Evolutionary conservation across 2,329 filamentous ascomycete genomes (phyloP), one percentile per base, ranked within the genome.

Genomic region (Aphanoascus verrucosus): DNA sequence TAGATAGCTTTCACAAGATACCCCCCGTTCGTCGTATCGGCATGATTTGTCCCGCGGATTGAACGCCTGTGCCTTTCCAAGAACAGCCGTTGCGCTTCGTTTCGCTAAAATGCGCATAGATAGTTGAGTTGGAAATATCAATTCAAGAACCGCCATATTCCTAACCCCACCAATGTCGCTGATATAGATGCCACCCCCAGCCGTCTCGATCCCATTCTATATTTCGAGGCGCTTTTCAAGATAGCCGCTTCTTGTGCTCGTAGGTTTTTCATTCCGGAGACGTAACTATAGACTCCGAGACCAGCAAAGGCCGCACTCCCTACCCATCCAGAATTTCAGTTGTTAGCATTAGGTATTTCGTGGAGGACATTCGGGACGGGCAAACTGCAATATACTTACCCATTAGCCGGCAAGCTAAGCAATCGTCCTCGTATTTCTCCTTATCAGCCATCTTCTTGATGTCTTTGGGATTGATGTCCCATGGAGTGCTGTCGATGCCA

Each of bases 251-350:
- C 76, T 65, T 87, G 83, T 61, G 77, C 74, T 61, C 82, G 77
- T 31, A 93, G 78, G 67, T 90, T 85, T 49, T 75, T 74, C 68
- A 83, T 84, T 55, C 87, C 87, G 2, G 84, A 86, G 57, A 82
- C 74, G 70, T 89, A 90, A 67, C 82, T 89, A 70, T 90, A 93
- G 1, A 77, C 82, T 2, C 82, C 86, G 14, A 91, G 79, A 1
- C 84, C 85, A 53, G 88, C 74, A 58, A 93, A 88, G 0, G 86
- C 84, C 38, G 82, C 77, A 63, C 85, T 84, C 1, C 58, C 58
- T 59, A 50, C 17, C 23, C 3, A 7, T 17, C 11, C 17, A 42
- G 3, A 2, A 23, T 17, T n/a, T 31, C 15, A 19, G 9, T 2
- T 35, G 31, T 15, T 35, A 9, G 32, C 23, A 42, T 19, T 40